phyloP scores from a whole-genome alignment of 2,329 filamentous ascomycete species.

The Botryosphaeria dothidea region DNA sequence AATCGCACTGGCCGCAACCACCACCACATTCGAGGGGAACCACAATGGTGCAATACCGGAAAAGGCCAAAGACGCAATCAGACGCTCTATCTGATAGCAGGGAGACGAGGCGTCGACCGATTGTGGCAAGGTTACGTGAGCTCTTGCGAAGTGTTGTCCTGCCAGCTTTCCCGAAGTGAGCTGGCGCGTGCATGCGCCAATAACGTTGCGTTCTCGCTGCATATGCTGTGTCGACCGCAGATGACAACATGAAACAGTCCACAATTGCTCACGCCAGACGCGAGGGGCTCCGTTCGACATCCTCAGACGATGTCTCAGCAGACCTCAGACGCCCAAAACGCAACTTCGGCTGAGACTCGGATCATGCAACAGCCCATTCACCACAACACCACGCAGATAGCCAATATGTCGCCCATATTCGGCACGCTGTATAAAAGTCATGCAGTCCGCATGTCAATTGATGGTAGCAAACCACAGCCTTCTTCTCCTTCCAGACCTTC shows the following conservation, averaged over 20 bases:
- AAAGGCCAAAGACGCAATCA: background rate
- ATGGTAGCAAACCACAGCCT: background rate
- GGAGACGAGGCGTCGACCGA: background rate
- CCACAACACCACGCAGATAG: slow-evolving; percentile 5
- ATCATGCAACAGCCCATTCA: slow-evolving; percentile 1
- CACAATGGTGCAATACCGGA: background rate
- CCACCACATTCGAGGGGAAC: background rate
- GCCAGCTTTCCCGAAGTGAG: background rate
- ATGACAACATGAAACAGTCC: slow-evolving; percentile 1
- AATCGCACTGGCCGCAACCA: background rate
- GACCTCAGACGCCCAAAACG: slow-evolving; percentile 11
- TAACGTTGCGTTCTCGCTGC: background rate
- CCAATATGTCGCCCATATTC: background rate
- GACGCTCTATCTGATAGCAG: too few species aligned
- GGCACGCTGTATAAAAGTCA: background rate
- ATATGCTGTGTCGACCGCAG: background rate
- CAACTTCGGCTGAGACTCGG: slow-evolving; percentile 14
- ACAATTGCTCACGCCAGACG: slow-evolving; percentile 5
- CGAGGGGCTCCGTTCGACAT: background rate
- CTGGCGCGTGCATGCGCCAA: background rate
- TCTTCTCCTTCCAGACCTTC: background rate
- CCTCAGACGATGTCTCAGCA: slow-evolving; percentile 14
- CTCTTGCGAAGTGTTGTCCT: background rate
- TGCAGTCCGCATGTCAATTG: too few species aligned
- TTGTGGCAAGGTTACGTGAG: background rate